Percentiles rank a stretch among this genome's conserved stretches.
These are phyloP conservation scores for Pichia sp. DNA, from an alignment of 1,139 yeast species.

Conservation along the genomic window DNA sequence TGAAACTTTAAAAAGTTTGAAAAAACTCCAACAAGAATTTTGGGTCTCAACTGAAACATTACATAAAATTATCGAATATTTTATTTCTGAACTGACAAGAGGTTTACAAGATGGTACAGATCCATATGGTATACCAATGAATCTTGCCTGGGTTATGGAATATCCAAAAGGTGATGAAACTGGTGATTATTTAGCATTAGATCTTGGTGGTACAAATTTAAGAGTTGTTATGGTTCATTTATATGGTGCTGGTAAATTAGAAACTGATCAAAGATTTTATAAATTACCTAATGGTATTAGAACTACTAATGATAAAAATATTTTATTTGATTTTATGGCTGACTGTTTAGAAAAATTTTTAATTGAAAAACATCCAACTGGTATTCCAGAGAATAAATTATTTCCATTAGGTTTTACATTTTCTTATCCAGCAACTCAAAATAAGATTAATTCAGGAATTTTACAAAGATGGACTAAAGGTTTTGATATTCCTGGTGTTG, in stretches of 20 bases:
- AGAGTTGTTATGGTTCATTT: constrained; percentile 84
- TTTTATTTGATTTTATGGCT: constrained; percentile 85
- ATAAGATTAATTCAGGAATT: constrained; percentile 75
- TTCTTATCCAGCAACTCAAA: constrained; percentile 89
- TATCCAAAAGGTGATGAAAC: constrained; percentile 89
- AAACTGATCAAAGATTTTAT: constrained; percentile 79
- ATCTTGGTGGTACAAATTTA: constrained; percentile 93
- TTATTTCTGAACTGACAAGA: constrained; percentile 25
- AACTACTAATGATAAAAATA: constrained; percentile 66
- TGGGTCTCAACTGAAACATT: constrained; percentile 22
- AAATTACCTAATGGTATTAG: constrained; percentile 71
- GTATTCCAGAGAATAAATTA: constrained; percentile 36
- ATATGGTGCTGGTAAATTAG: constrained; percentile 74
- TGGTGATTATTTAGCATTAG: constrained; percentile 90
- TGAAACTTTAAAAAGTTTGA: neutral
- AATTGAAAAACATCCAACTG: constrained; percentile 61
- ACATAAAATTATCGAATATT: constrained; percentile 22
- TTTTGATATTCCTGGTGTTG: constrained; percentile 89
- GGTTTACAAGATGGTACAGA: constrained; percentile 29
- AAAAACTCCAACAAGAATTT: constrained; percentile 19
- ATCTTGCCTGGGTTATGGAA: constrained; percentile 56
- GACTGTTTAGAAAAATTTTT: constrained; percentile 62
- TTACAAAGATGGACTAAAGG: constrained; percentile 99
- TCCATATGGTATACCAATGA: constrained; percentile 29
- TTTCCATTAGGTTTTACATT: constrained; percentile 94